A percentile compares a stretch with the other conserved stretches of the same genome.
Conservation (phyloP, 2,329 filamentous ascomycete species). For the Ascochyta clinopodiicola region DNA sequence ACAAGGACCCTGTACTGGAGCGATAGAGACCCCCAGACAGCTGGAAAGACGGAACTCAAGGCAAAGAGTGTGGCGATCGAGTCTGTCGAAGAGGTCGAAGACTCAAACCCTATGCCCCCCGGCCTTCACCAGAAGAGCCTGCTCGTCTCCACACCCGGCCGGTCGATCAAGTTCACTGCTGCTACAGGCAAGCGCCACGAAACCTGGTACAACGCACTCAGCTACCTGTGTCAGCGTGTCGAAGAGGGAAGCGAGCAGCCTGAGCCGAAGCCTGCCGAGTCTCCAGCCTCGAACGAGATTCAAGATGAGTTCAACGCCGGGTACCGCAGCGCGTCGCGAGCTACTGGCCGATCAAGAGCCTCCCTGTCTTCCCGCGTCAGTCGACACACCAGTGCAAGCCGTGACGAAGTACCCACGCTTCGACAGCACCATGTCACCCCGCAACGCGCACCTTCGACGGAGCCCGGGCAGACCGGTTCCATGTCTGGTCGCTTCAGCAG, state of each 20-base stretch:
- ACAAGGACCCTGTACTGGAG: conserved; percentile 98
- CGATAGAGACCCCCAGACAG: conserved; percentile 81
- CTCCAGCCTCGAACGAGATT: conserved; percentile 65
- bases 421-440: conserved; percentile 53
- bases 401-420: conserved; percentile 50
- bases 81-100: conserved; percentile 86
- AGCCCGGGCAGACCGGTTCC: conserved; percentile 48
- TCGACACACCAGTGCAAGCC: conserved; percentile 50
- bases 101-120: conserved; percentile 94
- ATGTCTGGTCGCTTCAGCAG: conserved; percentile 54
- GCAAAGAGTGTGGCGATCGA: conserved; percentile 94
- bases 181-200: conserved; percentile 93
- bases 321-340: conserved; percentile 58
- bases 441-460: conserved; percentile 40
- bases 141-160: conserved; percentile 85
- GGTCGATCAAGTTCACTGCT: conserved; percentile 92
- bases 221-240: conserved; percentile 85
- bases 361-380: conserved; percentile 85
- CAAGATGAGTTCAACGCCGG: conserved; percentile 79
- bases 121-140: conserved; percentile 94
- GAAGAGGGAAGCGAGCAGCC: conserved; percentile 50
- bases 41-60: conserved; percentile 76
- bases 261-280: conserved; percentile 58
- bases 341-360: conserved; percentile 58
- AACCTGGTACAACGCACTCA: conserved; percentile 97